Evolutionary conservation across 441 rosid species (phyloP), one percentile per base, ranked within the genome.

Genomic region (Melastoma candidum): DNA sequence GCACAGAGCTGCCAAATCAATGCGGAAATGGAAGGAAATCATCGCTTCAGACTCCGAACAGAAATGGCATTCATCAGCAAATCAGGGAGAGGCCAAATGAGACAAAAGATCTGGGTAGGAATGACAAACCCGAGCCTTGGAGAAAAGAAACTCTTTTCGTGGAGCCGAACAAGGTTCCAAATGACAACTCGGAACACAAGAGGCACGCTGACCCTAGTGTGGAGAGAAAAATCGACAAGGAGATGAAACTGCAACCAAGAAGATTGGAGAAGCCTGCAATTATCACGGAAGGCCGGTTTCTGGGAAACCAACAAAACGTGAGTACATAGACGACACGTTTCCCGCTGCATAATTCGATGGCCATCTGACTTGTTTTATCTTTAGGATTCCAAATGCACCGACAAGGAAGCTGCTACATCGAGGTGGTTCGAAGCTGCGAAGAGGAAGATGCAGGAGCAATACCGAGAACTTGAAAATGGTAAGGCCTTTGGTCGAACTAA

Each of bases 381-480:
- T 26, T 58, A 88, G 95, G 78, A 74, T 72, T 56, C 62, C 48
- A 74, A 84, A 74, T 68, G 63, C 62, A 64, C 70, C 7, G 79
- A 75, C n/a, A n/a, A n/a, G 26, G 78, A 74, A 63, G 70, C 50
- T 47, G 67, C 75, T 1, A 68, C 60, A 14, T 71, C 63, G 54
- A 57, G 17, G 51, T 82, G 72, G 67, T 74, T 85, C 46, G 89
- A 85, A 75, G 81, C 64, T 7, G 61, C 94, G 0, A 82, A 78
- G 61, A 75, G 82, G 73, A 82, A 80, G 76, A 78, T 84, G 47
- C 86, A 82, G 53, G 86, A 80, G 64, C 63, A 80, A 32, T 85
- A 85, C 67, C 87, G 78, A 58, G 78, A n/a, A n/a, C n/a, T n/a
- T n/a, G n/a, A n/a, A n/a, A n/a, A n/a, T n/a, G n/a, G n/a, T n/a